These are phyloP conservation scores for Plantago major DNA, from an alignment of 257 asterid species.

Conservation along the genomic window DNA sequence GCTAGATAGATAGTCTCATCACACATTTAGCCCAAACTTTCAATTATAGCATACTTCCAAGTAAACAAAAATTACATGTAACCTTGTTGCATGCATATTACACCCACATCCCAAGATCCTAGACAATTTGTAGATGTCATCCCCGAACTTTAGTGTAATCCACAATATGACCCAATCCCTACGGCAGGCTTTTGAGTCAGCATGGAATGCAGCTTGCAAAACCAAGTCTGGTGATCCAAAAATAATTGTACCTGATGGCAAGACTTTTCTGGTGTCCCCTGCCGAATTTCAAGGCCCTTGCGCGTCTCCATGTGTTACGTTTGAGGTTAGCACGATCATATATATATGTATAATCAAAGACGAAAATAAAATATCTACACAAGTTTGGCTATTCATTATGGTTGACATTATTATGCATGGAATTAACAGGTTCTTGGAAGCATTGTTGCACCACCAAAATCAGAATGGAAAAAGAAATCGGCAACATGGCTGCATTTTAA, in stretches of 20 bases:
- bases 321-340: conserved; percentile 13
- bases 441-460: conserved; percentile 39
- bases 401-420: too few relatives aligned
- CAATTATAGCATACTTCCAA: too few relatives aligned
- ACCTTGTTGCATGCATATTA: too few relatives aligned
- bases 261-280: conserved; percentile 16
- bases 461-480: conserved; percentile 25
- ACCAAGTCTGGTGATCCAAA: not conserved
- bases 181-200: conserved; percentile 13
- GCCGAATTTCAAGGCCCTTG: conserved; percentile 23
- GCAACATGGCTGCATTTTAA: conserved; percentile 37
- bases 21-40: too few relatives aligned
- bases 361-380: too few relatives aligned
- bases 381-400: not conserved
- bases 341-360: not conserved
- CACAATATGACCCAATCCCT: too few relatives aligned
- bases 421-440: conserved; percentile 33
- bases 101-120: too few relatives aligned
- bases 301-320: not conserved
- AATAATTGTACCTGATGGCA: conserved; percentile 11
- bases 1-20: too few relatives aligned
- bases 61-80: too few relatives aligned
- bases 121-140: too few relatives aligned
- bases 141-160: too few relatives aligned
- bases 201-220: conserved; percentile 19